Evolutionary conservation across 352 stramenopile species (phyloP).

Genomic region (Phytophthora pseudosyringae): DNA sequence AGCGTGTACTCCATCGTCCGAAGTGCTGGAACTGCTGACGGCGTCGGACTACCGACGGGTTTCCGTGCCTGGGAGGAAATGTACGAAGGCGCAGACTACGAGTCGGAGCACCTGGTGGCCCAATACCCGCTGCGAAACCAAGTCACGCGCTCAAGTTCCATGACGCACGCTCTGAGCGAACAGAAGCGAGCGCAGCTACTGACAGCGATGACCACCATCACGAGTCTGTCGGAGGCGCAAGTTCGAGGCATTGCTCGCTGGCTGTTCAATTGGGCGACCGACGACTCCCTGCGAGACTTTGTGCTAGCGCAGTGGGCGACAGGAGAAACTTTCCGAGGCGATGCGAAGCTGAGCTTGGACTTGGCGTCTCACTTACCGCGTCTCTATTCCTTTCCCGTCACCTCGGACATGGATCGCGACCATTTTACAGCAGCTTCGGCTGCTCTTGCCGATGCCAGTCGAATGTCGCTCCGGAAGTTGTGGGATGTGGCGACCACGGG

Average conservation of each 20-base stretch:
- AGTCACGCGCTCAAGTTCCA: constrained; percentile 15
- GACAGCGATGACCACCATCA: constrained; percentile 33
- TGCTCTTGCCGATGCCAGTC: constrained; percentile 9
- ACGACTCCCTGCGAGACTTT: constrained; percentile 51
- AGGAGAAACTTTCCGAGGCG: constrained; percentile 49
- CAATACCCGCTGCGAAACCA: constrained; percentile 46
- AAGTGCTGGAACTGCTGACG: constrained; percentile 14
- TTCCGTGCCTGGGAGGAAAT: constrained; percentile 70
- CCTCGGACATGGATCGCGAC: constrained; percentile 15
- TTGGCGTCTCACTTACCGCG: constrained; percentile 33
- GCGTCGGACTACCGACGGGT: constrained; percentile 43
- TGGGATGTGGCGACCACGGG: constrained; percentile 48
- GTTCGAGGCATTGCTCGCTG: constrained; percentile 51
- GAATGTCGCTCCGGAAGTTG: constrained; percentile 39
- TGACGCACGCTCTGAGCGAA: constrained; percentile 29
- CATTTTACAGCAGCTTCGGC: constrained; percentile 19
- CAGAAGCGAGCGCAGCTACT: constrained; percentile 38
- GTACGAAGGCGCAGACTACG: constrained; percentile 60
- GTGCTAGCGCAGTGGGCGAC: constrained; percentile 57
- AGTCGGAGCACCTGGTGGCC: constrained; percentile 48
- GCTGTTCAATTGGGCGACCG: constrained; percentile 57
- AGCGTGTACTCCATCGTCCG: constrained; percentile 58
- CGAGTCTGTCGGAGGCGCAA: constrained; percentile 45
- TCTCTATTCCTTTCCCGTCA: constrained; percentile 35
- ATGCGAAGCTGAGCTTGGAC: constrained; percentile 28